Evolutionary conservation across 2,329 filamentous ascomycete genomes (phyloP).

Genomic region (Graphilbum ipis-grandicollis): DNA sequence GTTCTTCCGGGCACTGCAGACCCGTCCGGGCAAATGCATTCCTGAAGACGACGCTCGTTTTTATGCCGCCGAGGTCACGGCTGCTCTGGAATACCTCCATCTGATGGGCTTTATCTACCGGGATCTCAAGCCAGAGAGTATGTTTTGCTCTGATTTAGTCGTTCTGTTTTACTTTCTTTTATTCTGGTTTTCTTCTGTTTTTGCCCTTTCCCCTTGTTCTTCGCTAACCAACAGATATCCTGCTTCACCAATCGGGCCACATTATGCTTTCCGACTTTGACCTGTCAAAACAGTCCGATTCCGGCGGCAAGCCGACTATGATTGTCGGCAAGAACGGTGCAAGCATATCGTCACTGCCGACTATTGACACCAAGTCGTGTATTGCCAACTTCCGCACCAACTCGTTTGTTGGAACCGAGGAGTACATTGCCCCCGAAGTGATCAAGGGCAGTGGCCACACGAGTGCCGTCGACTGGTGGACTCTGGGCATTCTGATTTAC

Average conservation of each 20-base stretch:
- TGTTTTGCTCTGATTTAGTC: conserved; percentile 18
- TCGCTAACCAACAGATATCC: conserved; percentile 48
- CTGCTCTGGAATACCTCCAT: conserved; percentile 89
- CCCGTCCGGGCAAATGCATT: conserved; percentile 90
- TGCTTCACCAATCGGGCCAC: conserved; percentile 96
- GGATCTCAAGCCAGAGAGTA: conserved; percentile 95
- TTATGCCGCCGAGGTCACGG: conserved; percentile 94
- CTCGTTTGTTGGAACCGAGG: conserved; percentile 94
- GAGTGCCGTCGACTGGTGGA: conserved; percentile 99
- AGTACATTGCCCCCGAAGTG: conserved; percentile 96
- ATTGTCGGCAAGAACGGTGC: conserved; percentile 82
- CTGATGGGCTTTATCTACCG: conserved; percentile 99
- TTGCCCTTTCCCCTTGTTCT: background rate
- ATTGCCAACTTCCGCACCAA: conserved; percentile 98
- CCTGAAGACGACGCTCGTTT: conserved; percentile 93
- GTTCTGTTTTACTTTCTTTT: background rate
- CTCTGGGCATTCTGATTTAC: conserved; percentile 87
- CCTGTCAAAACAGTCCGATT: conserved; percentile 90
- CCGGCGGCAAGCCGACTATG: conserved; percentile 93
- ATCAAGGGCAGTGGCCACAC: conserved; percentile 98
- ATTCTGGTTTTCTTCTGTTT: background rate
- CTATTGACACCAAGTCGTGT: conserved; percentile 97
- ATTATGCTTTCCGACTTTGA: conserved; percentile 99
- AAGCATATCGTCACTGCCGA: conserved; percentile 71
- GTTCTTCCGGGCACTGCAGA: conserved; percentile 94